A percentile compares a stretch with the other conserved stretches of the same genome.
These are phyloP conservation scores for Diaporthe sp. DNA, from an alignment of 2,329 filamentous ascomycete genomes.

Conservation along the genomic window DNA sequence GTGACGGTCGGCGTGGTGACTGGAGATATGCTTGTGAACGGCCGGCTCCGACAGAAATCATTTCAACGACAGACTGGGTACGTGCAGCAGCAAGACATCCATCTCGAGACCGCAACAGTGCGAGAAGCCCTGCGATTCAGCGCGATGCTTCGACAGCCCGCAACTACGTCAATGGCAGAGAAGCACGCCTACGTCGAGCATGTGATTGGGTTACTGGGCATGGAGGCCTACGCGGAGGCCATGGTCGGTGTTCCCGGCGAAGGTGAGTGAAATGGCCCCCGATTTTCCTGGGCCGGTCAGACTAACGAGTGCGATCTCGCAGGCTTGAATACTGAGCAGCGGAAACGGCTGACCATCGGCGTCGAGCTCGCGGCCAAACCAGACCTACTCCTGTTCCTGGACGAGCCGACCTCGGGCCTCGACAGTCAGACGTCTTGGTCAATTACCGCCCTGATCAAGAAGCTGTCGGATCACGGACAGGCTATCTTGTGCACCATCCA, in stretches of 20 bases:
- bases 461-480: constrained; percentile 86
- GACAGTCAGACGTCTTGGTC: constrained; percentile 93
- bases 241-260: constrained; percentile 77
- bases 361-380: constrained; percentile 97
- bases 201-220: constrained; percentile 76
- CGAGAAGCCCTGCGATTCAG: constrained; percentile 75
- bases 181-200: constrained; percentile 77
- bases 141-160: constrained; percentile 74
- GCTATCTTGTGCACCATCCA: constrained; percentile 95
- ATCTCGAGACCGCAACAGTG: constrained; percentile 74
- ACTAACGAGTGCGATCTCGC: background rate
- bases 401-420: constrained; percentile 93
- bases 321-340: constrained; percentile 52
- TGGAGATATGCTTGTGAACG: constrained; percentile 78
- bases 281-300: background rate
- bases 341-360: constrained; percentile 66
- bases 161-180: constrained; percentile 66
- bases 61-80: constrained; percentile 79
- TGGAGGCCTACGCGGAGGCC: constrained; percentile 76
- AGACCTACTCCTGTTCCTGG: constrained; percentile 86
- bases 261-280: constrained; percentile 52
- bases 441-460: constrained; percentile 86
- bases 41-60: constrained; percentile 71
- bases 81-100: constrained; percentile 78
- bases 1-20: constrained; percentile 79